Percentiles rank a stretch among this genome's conserved stretches.
Evolutionary conservation across 1,284 basidiomycete species (phyloP).

Genomic region (Bondarzewia mesenterica): DNA sequence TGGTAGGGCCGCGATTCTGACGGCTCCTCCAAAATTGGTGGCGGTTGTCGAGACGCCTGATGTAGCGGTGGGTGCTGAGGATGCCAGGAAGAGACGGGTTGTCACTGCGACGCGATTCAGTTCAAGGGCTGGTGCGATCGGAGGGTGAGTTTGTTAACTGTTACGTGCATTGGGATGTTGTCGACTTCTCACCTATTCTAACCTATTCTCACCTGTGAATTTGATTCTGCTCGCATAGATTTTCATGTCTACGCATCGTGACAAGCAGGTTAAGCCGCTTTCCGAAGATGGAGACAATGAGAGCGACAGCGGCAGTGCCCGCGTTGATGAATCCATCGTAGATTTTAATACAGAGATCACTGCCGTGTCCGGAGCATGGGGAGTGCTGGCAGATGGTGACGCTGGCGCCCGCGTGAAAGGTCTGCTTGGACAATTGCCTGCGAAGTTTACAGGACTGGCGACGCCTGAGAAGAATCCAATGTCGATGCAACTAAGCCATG

Average conservation of each 20-base stretch:
- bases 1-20: constrained; percentile 64
- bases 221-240: constrained; percentile 38
- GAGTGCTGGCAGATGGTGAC: constrained; percentile 37
- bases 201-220: no score
- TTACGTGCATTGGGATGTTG: no score
- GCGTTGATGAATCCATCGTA: constrained; percentile 24
- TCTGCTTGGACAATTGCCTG: constrained; percentile 48
- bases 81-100: constrained; percentile 72
- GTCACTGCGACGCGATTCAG: constrained; percentile 83
- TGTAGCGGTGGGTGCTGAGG: constrained; percentile 75
- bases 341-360: constrained; percentile 57
- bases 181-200: no score
- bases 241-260: constrained; percentile 70
- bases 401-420: constrained; percentile 36
- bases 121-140: constrained; percentile 73
- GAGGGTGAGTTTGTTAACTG: constrained; percentile 39
- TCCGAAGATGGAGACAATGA: constrained; percentile 20
- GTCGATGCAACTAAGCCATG: constrained; percentile 81
- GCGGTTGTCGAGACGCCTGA: constrained; percentile 78
- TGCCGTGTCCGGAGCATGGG: constrained; percentile 62
- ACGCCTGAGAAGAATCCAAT: constrained; percentile 83
- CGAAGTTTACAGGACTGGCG: constrained; percentile 64
- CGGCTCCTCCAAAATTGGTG: constrained; percentile 72
- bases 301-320: constrained; percentile 19
- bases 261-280: constrained; percentile 32